Evolutionary conservation across 345 rosid species (phyloP).

Genomic region (Eucalyptus fibrosa): DNA sequence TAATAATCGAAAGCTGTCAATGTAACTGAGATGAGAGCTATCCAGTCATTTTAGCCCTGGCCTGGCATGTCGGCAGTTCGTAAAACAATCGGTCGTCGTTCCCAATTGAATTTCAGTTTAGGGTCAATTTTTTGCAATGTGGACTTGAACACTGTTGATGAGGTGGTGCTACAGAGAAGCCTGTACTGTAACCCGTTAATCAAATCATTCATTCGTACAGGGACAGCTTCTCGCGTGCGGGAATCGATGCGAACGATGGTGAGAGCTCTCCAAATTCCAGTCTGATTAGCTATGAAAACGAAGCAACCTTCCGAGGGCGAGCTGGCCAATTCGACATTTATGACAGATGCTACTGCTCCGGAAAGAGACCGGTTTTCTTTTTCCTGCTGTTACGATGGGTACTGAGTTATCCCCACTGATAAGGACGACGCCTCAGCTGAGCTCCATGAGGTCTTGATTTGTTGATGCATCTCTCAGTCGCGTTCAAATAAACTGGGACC

Average conservation of each 20-base stretch:
- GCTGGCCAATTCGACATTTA: background rate
- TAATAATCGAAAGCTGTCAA: background rate
- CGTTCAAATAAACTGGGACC: background rate
- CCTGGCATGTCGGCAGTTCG: background rate
- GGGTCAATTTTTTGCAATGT: background rate
- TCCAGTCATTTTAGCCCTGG: background rate
- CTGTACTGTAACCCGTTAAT: background rate
- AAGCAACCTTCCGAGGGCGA: background rate
- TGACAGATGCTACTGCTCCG: background rate
- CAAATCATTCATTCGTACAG: background rate
- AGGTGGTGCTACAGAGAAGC: background rate
- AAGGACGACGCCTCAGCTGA: background rate
- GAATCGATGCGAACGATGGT: background rate
- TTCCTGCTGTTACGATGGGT: background rate
- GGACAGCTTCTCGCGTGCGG: background rate
- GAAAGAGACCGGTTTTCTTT: background rate
- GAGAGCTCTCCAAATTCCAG: background rate
- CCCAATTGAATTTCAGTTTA: background rate
- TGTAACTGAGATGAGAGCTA: background rate
- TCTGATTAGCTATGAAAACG: background rate
- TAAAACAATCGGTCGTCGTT: background rate
- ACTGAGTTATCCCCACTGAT: background rate
- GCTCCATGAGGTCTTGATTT: background rate
- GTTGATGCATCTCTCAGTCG: background rate
- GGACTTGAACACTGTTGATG: background rate